A percentile compares a stretch with the other conserved stretches of the same genome.
These are phyloP conservation scores for Corymbia maculata DNA, from an alignment of 345 rosid genomes.

Conservation along the genomic window DNA sequence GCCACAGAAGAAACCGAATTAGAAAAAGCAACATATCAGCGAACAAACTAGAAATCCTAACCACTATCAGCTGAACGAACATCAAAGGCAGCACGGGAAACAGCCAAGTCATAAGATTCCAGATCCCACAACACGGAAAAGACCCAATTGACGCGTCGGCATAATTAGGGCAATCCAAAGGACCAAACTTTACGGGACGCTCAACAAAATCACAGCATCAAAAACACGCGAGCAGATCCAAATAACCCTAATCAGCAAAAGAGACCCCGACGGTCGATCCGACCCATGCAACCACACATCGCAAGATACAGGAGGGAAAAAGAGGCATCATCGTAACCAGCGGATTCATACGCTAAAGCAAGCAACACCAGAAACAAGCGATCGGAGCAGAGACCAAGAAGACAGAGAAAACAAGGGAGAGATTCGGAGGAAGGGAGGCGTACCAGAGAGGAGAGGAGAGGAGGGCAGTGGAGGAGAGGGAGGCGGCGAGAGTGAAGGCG, in stretches of 20 bases:
- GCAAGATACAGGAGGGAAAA: neutral
- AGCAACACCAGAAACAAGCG: neutral
- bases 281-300: neutral
- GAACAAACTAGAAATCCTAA: neutral
- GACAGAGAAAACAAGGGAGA: neutral
- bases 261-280: neutral
- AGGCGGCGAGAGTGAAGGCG: neutral
- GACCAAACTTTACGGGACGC: neutral
- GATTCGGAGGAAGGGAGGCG: neutral
- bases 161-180: neutral
- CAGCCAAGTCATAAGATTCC: neutral
- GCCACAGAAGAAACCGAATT: neutral
- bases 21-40: neutral
- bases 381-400: neutral
- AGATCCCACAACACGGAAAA: neutral
- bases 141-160: neutral
- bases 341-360: neutral
- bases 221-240: neutral
- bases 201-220: neutral
- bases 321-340: neutral
- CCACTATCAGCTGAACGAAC: neutral
- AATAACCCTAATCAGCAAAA: neutral
- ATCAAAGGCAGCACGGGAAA: neutral
- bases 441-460: neutral
- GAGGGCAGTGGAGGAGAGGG: neutral